Conservation (phyloP, 768 basidiomycete genomes). For the Sarcodon aspratus region DNA sequence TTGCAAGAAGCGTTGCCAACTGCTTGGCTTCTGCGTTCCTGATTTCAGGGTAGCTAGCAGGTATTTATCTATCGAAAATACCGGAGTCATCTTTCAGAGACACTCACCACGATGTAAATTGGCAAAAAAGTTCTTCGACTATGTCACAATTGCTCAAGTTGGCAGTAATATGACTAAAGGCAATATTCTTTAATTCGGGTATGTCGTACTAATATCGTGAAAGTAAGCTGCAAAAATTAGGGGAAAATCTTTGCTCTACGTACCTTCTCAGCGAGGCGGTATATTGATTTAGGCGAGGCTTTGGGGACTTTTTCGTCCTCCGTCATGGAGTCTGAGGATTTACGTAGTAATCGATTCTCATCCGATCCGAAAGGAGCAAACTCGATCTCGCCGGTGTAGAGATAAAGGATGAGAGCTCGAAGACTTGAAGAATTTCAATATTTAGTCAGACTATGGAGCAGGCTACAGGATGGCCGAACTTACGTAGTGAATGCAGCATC, state of each 20-base stretch:
- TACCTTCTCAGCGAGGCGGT: constrained; percentile 29
- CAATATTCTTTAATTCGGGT: not conserved
- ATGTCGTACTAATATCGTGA: not conserved
- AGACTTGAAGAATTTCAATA: constrained; percentile 2
- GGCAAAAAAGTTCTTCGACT: not conserved
- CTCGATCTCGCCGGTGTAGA: constrained; percentile 6
- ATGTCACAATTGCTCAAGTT: not conserved
- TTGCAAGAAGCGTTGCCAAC: too few species aligned
- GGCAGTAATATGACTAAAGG: not conserved
- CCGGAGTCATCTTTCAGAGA: not conserved
- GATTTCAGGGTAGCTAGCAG: not conserved
- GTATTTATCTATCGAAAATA: too few species aligned
- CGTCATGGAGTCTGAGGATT: not conserved
- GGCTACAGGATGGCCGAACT: too few species aligned
- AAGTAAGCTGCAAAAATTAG: not conserved
- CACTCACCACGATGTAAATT: not conserved
- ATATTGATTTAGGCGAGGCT: constrained; percentile 35
- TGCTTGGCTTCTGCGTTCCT: not conserved
- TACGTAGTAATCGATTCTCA: not conserved
- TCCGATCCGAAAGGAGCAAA: constrained; percentile 8
- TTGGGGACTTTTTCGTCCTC: not conserved
- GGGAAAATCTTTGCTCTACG: not conserved
- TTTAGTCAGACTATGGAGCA: too few species aligned
- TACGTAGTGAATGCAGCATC: not conserved
- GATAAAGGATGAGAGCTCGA: constrained; percentile 10